Percentiles rank a stretch among this genome's conserved stretches.
phyloP scores from a whole-genome alignment of 169 alveolate species.

The Plasmodium falciparum region DNA sequence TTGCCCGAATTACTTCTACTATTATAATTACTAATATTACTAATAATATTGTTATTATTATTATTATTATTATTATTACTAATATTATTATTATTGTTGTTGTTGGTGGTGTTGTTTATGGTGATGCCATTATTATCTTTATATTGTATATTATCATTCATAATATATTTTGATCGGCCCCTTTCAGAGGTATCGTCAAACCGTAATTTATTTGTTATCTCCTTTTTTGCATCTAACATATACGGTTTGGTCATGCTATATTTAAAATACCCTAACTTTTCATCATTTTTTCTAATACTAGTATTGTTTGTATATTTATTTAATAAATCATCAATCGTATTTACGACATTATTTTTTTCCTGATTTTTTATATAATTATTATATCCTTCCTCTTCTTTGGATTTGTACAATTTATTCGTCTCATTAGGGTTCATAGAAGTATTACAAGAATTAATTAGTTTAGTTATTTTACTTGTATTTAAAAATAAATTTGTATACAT shows the following conservation, averaged over 20 bases:
- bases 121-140: not conserved
- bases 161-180: not conserved
- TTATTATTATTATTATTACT: conserved; percentile 9
- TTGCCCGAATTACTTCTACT: not conserved
- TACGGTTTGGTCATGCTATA: conserved; percentile 8
- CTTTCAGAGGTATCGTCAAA: not conserved
- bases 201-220: not conserved
- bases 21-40: not conserved
- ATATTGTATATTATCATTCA: not conserved
- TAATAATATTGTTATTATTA: conserved; percentile 12
- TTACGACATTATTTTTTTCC: not conserved
- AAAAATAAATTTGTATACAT: conserved; percentile 17
- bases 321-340: conserved; percentile 22
- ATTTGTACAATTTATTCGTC: not conserved
- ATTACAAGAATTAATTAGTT: conserved; percentile 6
- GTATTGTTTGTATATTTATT: conserved; percentile 3
- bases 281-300: not conserved
- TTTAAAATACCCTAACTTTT: not conserved
- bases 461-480: conserved; percentile 5
- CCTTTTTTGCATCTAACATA: conserved; percentile 5
- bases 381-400: conserved; percentile 11
- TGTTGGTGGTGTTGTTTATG: not conserved
- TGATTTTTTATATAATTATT: conserved; percentile 24
- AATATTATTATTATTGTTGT: not conserved
- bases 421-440: conserved; percentile 21